Evolutionary conservation across 2,329 filamentous ascomycete genomes (phyloP), one percentile per base, ranked within the genome.

Genomic region (Amauroascus verrucosus): DNA sequence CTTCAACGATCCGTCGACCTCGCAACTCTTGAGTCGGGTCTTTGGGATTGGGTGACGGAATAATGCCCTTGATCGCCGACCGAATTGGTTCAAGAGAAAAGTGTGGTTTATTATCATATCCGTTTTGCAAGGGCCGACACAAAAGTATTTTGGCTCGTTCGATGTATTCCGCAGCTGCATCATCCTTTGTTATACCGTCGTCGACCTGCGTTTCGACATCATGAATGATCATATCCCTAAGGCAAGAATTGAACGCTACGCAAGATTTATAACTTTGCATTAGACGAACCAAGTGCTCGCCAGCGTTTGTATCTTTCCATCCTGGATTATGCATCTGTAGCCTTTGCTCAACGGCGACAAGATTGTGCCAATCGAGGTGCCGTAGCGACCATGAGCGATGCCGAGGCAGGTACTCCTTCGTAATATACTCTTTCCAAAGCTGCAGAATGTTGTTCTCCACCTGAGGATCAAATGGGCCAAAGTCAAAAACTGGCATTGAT

Each of bases 381-480:
- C 55, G 54, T 26, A 62, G 22, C n/a, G 56, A 55, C 35, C 41
- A 58, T n/a, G 14, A 16, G 6, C 57, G 55, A n/a, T 60, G 56
- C 3, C 33, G 43, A 2, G 16, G 5, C 14, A 62, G 54, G 40
- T 56, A 62, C 6, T 50, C 49, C 18, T 44, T 54, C 1, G 59
- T 56, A 11, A 62, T 51, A 38, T 62, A 58, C 2, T 22, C n/a
- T 7, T 4, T 18, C 60, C 60, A 61, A 1, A 6, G 32, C 3
- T 6, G 13, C 8, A 60, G 40, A 7, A 60, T 38, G 1, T 13
- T 35, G 37, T 58, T 11, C 1, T 51, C 18, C 6, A 51, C 7
- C 16, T 46, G n/a, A 8, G 30, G n/a, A 13, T 35, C 38, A 49
- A 61, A 62, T 1, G 61, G 57, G 8, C 61, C 59, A 48, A 60